Evolutionary conservation across 345 rosid genomes (phyloP).

Genomic region (Lepidium didymum): DNA sequence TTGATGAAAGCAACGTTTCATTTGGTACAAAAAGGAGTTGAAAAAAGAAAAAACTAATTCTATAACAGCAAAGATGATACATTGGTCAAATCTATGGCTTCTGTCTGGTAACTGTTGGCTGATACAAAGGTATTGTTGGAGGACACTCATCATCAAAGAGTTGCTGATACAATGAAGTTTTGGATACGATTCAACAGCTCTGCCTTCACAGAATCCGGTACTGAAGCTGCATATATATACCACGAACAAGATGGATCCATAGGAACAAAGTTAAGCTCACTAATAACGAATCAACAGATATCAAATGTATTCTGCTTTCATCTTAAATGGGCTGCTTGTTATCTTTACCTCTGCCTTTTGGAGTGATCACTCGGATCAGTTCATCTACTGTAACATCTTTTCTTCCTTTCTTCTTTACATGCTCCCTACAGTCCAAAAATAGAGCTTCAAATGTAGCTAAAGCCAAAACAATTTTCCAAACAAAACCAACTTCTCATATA

Average conservation of each 20-base stretch:
- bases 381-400: constrained; percentile 76
- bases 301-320: not conserved
- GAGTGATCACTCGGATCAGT: constrained; percentile 65
- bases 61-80: constrained; percentile 13
- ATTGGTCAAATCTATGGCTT: not conserved
- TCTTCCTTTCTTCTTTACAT: constrained; percentile 66
- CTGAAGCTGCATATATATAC: constrained; percentile 43
- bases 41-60: not conserved
- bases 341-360: constrained; percentile 71
- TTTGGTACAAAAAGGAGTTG: not conserved
- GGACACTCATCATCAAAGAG: constrained; percentile 14
- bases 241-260: not conserved
- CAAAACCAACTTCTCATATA: not conserved
- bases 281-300: not conserved
- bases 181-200: constrained; percentile 62
- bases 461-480: not conserved
- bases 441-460: not conserved
- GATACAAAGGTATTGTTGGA: not conserved
- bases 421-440: constrained; percentile 38
- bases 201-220: constrained; percentile 65
- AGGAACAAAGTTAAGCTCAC: not conserved
- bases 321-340: not conserved
- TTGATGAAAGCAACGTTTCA: not conserved
- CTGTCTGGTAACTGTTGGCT: not conserved
- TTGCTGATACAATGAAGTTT: constrained; percentile 41